Conservation (phyloP, 148 eudicot genomes). For the Rhododendron vialii region DNA sequence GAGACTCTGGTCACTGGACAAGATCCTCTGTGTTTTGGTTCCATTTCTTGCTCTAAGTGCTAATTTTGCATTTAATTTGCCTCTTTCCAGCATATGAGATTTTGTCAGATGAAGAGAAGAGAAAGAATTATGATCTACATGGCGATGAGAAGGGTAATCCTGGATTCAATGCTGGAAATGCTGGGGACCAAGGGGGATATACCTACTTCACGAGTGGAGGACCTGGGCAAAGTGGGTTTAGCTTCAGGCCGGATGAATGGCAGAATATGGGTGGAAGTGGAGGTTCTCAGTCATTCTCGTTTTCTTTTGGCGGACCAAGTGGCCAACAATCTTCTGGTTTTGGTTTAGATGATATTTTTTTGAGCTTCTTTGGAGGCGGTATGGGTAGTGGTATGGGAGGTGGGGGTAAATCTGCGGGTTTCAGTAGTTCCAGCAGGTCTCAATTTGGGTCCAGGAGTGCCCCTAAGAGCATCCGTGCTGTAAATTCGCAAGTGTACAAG, state of each 20-base stretch:
- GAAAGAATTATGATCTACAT: constrained; percentile 89
- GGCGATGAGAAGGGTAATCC: constrained; percentile 83
- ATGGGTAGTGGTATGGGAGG: constrained; percentile 48
- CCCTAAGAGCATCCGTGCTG: constrained; percentile 35
- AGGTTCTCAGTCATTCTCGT: constrained; percentile 66
- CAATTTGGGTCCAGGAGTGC: constrained; percentile 40
- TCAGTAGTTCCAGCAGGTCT: constrained; percentile 46
- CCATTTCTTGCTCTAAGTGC: neutral
- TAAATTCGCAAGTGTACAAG: constrained; percentile 52
- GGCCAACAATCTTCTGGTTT: constrained; percentile 56
- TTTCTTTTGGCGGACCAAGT: constrained; percentile 81
- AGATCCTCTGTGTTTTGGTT: neutral
- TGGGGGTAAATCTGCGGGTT: constrained; percentile 58
- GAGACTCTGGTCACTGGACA: neutral
- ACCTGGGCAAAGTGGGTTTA: constrained; percentile 57
- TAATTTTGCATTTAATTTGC: constrained; percentile 10
- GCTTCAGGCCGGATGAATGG: constrained; percentile 56
- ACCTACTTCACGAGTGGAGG: constrained; percentile 71
- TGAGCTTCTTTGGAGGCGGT: constrained; percentile 55
- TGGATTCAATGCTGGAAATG: constrained; percentile 61
- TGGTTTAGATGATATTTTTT: constrained; percentile 76
- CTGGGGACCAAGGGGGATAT: constrained; percentile 55
- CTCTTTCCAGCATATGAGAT: constrained; percentile 75
- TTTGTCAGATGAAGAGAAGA: constrained; percentile 80
- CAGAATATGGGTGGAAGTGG: constrained; percentile 75